Evolutionary conservation across 129 eudicot species (phyloP), one percentile per base, ranked within the genome.

Genomic region (Flaveria ramosissima): DNA sequence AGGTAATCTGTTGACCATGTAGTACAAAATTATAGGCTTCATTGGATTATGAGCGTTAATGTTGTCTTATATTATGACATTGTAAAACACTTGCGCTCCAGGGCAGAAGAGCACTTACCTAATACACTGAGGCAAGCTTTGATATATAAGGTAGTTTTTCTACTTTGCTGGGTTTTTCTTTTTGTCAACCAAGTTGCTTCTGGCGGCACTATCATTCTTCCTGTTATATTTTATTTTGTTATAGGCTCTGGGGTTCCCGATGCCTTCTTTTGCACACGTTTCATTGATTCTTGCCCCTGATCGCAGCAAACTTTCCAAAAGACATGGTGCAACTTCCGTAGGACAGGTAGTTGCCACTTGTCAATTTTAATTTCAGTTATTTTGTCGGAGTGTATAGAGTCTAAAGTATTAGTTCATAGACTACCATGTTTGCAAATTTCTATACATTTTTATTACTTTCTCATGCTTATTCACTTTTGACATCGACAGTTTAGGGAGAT

Each of bases 301-400:
- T 84, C 84, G 89, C 57, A 94, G 98, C 92, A 94, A 94, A 83
- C 87, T 94, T 51, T 94, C 98, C 20, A 94, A 94, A 88, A 83
- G 98, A 41, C 97, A 94, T 84, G 98, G 98, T 80, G 98, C 98
- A 85, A 94, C 97, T 87, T 94, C 97, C 66, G 98, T 94, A 73
- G 98, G 98, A 52, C 97, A 94, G 98, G 98, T 93, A 69, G 81
- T 60, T 77, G 12, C 11, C 69, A 63, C 46, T 60, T 60, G 62
- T 61, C 24, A 65, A 43, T 66, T 20, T 17, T 63, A 9, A 39
- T 53, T 65, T 53, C 45, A 45, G 9, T 19, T 8, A 19, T 48
- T 48, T 17, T 73, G 11, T 9, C 3, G 27, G n/a, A 8, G 39
- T 59, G 26, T 51, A 60, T 47, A 42, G 46, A 50, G 42, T 57